Base-by-base conservation (phyloP, 2,329 filamentous ascomycete species). In the Sordariomycetes sp. region DNA sequence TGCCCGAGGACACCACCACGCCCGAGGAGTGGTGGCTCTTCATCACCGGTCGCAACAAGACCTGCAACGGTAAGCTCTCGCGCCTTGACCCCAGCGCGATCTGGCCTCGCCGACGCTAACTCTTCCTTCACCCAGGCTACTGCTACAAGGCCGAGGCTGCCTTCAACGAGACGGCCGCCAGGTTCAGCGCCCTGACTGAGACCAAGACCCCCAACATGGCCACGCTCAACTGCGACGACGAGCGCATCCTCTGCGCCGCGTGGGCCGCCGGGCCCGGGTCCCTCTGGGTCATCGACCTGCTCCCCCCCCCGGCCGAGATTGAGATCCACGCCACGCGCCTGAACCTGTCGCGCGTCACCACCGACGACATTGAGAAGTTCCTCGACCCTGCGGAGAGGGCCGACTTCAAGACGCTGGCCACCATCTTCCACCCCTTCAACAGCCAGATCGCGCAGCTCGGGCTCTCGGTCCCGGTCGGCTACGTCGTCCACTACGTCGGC, bases 11-110 rank as follows among this genome's bases (percentile, higher is more conserved):
- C 32, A 79, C 80, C 61, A 80, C 81, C 12, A 79, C 77, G 61
- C 86, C 88, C 5, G 86, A 87, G 71, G 86, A 90, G 72, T 91
- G 87, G 87, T 85, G 88, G 77, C 75, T 93, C 61, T 78, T 88
- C 64, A 74, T 90, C 64, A 88, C 85, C 11, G 89, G 89, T 59
- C 78, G 87, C 64, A 91, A 92, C 77, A 87, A 85, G 75, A 90
- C 88, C 35, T 93, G 89, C 75, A 86, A 80, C 68, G 80, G 81
- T 83, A 74, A 59, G 77, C 65, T 60, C 51, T 24, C 52, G n/a
- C 10, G 28, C 40, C 28, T n/a, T 58, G 57, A 18, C 18, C 6
- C 18, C 7, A n/a, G 8, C n/a, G 20, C 8, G 11, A 8, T 22
- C 8, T 12, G 7, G 46, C 2, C 2, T 24, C 20, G 8, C 3